phyloP scores from a whole-genome alignment of 805 yeast genomes.

The Blastobotrys peoriensis region DNA sequence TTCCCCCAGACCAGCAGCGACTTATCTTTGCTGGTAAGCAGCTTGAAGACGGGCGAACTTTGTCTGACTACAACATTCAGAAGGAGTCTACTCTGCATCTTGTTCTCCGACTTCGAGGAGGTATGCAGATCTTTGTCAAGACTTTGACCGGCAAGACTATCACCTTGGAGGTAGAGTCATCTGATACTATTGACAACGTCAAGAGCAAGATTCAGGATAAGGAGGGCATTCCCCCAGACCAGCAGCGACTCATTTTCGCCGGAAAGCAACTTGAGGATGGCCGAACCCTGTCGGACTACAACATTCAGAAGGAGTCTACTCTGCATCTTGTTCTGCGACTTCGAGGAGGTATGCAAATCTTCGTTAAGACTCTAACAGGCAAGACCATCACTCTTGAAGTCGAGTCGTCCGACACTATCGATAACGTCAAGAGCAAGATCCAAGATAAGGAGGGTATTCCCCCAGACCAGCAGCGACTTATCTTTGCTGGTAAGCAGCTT shows the following conservation, averaged over 20 bases:
- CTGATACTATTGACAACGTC: constrained; percentile 93
- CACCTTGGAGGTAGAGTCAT: constrained; percentile 85
- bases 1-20: constrained; percentile 95
- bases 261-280: constrained; percentile 97
- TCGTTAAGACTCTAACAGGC: constrained; percentile 84
- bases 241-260: constrained; percentile 90
- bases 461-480: constrained; percentile 92
- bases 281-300: constrained; percentile 89
- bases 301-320: constrained; percentile 92
- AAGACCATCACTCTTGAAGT: constrained; percentile 85
- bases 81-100: constrained; percentile 83
- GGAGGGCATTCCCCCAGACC: constrained; percentile 97
- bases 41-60: constrained; percentile 89
- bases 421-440: constrained; percentile 88
- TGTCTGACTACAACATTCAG: constrained; percentile 92
- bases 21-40: constrained; percentile 94
- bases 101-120: constrained; percentile 82
- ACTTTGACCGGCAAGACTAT: constrained; percentile 87
- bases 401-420: constrained; percentile 91
- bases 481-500: constrained; percentile 92
- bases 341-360: constrained; percentile 80
- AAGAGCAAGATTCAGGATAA: constrained; percentile 93
- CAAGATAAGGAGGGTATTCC: constrained; percentile 97
- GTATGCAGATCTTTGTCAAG: constrained; percentile 90
- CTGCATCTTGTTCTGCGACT: constrained; percentile 78